Evolutionary conservation across 2,329 filamentous ascomycete genomes (phyloP).

Genomic region (Teratosphaeria zuluensis): DNA sequence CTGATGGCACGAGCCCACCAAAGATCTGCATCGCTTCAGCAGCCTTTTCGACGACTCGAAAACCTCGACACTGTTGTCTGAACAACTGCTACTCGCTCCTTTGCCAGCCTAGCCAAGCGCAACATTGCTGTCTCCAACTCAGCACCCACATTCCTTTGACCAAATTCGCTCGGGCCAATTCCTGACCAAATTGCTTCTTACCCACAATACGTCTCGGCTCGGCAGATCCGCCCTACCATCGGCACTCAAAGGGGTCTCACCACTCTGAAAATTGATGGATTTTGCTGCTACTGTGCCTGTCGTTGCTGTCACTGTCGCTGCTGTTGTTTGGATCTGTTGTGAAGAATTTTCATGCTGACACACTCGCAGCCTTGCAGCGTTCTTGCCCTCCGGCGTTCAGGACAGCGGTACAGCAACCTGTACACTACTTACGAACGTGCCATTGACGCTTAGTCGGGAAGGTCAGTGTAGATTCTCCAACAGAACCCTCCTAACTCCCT

Average conservation of each 20-base stretch:
- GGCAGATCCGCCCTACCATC: background rate
- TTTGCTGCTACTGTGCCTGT: background rate
- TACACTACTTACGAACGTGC: background rate
- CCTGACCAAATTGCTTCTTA: background rate
- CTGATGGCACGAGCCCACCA: background rate
- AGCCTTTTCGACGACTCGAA: background rate
- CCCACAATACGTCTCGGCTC: background rate
- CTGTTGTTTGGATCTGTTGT: background rate
- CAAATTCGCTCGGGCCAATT: background rate
- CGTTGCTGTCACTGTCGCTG: background rate
- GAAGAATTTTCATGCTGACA: background rate
- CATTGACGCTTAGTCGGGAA: background rate
- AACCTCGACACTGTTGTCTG: background rate
- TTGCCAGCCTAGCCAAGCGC: background rate
- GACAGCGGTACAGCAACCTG: background rate
- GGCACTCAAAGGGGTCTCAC: background rate
- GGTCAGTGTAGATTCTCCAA: constrained; percentile 2
- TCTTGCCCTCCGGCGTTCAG: constrained; percentile 7
- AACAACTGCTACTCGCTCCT: background rate
- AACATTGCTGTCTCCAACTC: background rate
- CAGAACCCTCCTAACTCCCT: constrained; percentile 15
- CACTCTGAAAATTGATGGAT: background rate
- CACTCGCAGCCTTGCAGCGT: constrained; percentile 12
- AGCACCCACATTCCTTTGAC: background rate
- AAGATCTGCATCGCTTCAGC: background rate